Percentiles rank a stretch among this genome's conserved stretches.
Evolutionary conservation across 2,329 filamentous ascomycete genomes (phyloP).

Genomic region (Beauveria sp.): DNA sequence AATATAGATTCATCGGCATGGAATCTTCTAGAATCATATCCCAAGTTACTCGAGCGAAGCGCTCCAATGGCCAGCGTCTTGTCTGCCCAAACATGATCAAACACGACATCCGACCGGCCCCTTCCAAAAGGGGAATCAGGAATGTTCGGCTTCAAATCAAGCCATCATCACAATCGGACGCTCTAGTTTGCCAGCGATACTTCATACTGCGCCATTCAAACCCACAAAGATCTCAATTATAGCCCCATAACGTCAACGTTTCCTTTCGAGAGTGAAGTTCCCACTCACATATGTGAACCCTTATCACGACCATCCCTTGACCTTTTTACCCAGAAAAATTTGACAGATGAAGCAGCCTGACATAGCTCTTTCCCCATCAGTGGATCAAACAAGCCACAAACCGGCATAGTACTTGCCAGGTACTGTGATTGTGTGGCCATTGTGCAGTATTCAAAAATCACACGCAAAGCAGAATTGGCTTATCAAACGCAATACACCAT

Average conservation of each 20-base stretch:
- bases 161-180: background rate
- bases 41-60: background rate
- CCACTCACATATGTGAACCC: background rate
- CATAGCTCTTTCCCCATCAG: too few relatives aligned
- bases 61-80: background rate
- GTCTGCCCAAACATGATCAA: background rate
- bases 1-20: background rate
- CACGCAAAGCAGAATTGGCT: background rate
- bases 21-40: background rate
- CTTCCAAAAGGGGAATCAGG: background rate
- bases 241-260: background rate
- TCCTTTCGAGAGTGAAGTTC: background rate
- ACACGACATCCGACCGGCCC: background rate
- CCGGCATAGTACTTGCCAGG: background rate
- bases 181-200: background rate
- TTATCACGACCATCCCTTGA: background rate
- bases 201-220: background rate
- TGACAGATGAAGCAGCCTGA: background rate
- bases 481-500: background rate
- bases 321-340: background rate
- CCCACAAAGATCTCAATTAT: background rate
- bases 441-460: background rate
- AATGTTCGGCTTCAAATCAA: background rate
- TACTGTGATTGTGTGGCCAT: background rate
- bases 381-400: background rate